Conservation (phyloP, 2,329 filamentous ascomycete species). For the Alternaria burnsii region DNA sequence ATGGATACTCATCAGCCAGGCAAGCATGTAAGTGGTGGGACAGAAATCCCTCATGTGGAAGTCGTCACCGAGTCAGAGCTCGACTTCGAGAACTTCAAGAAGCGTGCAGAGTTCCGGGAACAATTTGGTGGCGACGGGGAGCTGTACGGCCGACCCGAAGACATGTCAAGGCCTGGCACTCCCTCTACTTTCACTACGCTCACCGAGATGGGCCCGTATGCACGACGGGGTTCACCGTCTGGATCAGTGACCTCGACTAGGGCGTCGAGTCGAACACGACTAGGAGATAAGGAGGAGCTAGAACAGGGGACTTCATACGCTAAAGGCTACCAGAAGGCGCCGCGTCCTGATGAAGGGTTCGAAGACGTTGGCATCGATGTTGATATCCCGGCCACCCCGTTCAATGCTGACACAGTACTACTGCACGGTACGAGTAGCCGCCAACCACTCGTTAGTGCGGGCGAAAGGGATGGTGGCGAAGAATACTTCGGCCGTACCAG, state of each 20-base stretch:
- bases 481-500: slow-evolving; percentile 16
- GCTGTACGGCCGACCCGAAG: slow-evolving; percentile 64
- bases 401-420: slow-evolving; percentile 33
- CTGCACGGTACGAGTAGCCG: slow-evolving; percentile 24
- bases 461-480: slow-evolving; percentile 11
- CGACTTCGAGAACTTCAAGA: slow-evolving; percentile 91
- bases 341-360: slow-evolving; percentile 22
- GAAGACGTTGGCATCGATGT: slow-evolving; percentile 32
- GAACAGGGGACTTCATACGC: slow-evolving; percentile 39
- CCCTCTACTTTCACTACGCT: slow-evolving; percentile 43
- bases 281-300: slow-evolving; percentile 25
- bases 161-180: slow-evolving; percentile 55
- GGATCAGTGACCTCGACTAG: slow-evolving; percentile 26
- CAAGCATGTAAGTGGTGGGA: slow-evolving; percentile 46
- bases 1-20: slow-evolving; percentile 70
- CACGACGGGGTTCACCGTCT: slow-evolving; percentile 12
- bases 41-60: slow-evolving; percentile 71
- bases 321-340: slow-evolving; percentile 36
- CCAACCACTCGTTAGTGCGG: slow-evolving; percentile 26
- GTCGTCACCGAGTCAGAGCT: slow-evolving; percentile 84
- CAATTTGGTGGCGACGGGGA: slow-evolving; percentile 78
- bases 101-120: slow-evolving; percentile 84
- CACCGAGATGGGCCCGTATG: slow-evolving; percentile 29
- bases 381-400: slow-evolving; percentile 31
- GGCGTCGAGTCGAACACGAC: slow-evolving; percentile 31